Evolutionary conservation across 2,329 filamentous ascomycete genomes (phyloP).

Genomic region (Cercospora citrullina): DNA sequence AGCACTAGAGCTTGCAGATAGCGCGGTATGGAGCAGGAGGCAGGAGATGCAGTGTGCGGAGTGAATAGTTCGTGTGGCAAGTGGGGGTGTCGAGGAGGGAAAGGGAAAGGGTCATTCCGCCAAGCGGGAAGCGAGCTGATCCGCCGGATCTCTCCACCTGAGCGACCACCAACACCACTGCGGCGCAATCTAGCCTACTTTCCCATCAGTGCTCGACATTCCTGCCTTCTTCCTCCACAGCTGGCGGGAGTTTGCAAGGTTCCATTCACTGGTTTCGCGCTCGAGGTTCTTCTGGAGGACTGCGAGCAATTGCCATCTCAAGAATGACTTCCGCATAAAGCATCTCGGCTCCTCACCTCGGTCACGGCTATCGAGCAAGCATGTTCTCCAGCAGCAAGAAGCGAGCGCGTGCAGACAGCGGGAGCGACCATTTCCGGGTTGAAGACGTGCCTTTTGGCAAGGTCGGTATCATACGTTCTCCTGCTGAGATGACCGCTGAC

Average conservation of each 20-base stretch:
- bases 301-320: background rate
- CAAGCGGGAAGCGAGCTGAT: background rate
- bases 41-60: background rate
- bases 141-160: background rate
- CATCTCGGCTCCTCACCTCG: constrained; percentile 11
- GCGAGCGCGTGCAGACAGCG: constrained; percentile 22
- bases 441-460: constrained; percentile 23
- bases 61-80: background rate
- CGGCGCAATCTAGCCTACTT: background rate
- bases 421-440: constrained; percentile 13
- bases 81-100: background rate
- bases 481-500: constrained; percentile 5
- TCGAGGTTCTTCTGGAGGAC: background rate
- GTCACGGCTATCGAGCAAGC: background rate
- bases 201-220: background rate
- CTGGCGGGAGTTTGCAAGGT: background rate
- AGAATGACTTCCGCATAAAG: constrained; percentile 11
- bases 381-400: constrained; percentile 23
- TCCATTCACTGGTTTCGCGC: background rate
- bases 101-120: constrained; percentile 1
- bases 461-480: constrained; percentile 2
- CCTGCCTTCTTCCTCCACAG: background rate
- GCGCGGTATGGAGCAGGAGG: background rate
- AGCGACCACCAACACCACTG: background rate
- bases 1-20: background rate